Conservation (phyloP, 208 protist species). For the Jaenimonas drosophilae region DNA sequence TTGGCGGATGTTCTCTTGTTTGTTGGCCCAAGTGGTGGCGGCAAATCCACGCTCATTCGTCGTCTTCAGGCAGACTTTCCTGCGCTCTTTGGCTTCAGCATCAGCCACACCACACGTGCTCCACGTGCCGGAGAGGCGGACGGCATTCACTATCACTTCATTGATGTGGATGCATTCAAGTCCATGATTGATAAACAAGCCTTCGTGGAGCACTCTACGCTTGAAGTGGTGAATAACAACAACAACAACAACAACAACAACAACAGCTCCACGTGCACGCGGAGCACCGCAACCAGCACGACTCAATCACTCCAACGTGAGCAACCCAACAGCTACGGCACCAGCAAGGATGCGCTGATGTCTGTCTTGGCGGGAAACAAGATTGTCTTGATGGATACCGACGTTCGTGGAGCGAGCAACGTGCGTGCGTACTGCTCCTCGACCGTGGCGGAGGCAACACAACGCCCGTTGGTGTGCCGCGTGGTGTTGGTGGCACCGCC, state of each 20-base stretch:
- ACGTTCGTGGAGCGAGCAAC: conserved; percentile 63
- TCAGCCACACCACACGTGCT: conserved; percentile 84
- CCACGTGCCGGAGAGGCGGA: conserved; percentile 66
- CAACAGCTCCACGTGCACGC: no score
- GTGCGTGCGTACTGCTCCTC: conserved; percentile 44
- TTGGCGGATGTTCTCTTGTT: conserved; percentile 63
- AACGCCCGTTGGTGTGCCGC: conserved; percentile 23
- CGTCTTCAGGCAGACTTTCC: conserved; percentile 42
- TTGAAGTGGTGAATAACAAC: conserved; percentile 47
- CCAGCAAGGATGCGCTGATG: conserved; percentile 50
- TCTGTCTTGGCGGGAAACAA: conserved; percentile 26
- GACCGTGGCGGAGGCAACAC: no score
- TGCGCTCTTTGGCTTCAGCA: conserved; percentile 64
- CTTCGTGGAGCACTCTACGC: conserved; percentile 76
- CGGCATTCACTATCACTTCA: conserved; percentile 85
- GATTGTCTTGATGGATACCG: conserved; percentile 74
- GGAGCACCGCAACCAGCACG: no score
- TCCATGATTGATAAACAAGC: conserved; percentile 23
- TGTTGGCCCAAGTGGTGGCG: conserved; percentile 73
- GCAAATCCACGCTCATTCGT: conserved; percentile 83
- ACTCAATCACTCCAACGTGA: conserved; percentile 6
- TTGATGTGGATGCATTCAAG: conserved; percentile 32
- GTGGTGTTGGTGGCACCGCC: conserved; percentile 77
- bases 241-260: no score
- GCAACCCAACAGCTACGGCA: conserved; percentile 75